Evolutionary conservation across 2,329 filamentous ascomycete genomes (phyloP).

Genomic region (Pyrenophora teres): DNA sequence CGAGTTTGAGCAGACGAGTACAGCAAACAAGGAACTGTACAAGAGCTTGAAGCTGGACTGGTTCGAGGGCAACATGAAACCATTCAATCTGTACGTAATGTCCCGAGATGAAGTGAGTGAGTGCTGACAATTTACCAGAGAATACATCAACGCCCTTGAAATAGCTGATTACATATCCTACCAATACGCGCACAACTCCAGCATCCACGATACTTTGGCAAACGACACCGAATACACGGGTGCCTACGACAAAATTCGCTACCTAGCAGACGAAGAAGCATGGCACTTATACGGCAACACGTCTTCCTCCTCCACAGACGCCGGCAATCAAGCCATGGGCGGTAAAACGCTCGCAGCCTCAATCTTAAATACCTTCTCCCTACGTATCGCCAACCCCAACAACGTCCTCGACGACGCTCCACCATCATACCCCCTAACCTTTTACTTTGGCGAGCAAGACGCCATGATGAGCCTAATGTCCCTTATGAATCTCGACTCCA

Average conservation of each 20-base stretch:
- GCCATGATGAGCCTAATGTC: constrained; percentile 41
- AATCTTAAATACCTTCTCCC: constrained; percentile 32
- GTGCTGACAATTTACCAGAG: constrained; percentile 35
- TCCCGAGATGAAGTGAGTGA: background rate
- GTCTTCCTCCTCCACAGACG: constrained; percentile 30
- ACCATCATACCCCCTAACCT: constrained; percentile 49
- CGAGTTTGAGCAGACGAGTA: constrained; percentile 49
- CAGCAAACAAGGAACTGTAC: constrained; percentile 53
- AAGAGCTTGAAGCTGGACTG: constrained; percentile 49
- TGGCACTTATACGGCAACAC: constrained; percentile 52
- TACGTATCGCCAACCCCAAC: constrained; percentile 15
- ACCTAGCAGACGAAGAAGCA: constrained; percentile 56
- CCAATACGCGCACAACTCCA: constrained; percentile 57
- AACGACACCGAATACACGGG: constrained; percentile 31
- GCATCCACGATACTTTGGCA: constrained; percentile 41
- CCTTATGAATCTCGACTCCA: constrained; percentile 30
- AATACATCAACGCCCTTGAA: constrained; percentile 58
- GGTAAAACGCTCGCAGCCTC: constrained; percentile 39
- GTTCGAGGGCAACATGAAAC: constrained; percentile 50
- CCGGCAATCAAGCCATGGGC: constrained; percentile 32
- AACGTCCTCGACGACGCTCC: constrained; percentile 10
- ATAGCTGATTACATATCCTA: constrained; percentile 64
- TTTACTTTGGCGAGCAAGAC: constrained; percentile 46
- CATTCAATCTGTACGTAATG: constrained; percentile 32
- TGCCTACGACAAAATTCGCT: constrained; percentile 39